Evolutionary conservation across 768 basidiomycete species (phyloP), one percentile per base, ranked within the genome.

Genomic region (Strobilomyces confusus): DNA sequence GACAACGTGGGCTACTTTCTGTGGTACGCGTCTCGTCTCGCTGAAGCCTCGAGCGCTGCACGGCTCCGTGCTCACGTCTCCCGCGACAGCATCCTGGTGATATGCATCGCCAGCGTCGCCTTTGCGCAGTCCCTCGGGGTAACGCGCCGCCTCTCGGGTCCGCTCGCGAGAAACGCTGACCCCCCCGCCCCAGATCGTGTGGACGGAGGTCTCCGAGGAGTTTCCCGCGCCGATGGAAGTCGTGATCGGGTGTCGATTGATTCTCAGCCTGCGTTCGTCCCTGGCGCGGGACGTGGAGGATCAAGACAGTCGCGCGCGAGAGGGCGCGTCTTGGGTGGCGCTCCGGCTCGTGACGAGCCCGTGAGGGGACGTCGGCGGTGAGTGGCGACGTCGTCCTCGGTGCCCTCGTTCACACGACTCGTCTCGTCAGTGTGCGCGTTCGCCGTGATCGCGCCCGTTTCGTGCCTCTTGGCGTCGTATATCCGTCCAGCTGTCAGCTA

Each of bases 1-100:
- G 63, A 49, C 4, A 65, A 51, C 14, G 38, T n/a, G 14, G 22
- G 45, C 22, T 64, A 64, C 41, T 56, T 56, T 53, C 12, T 59
- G 14, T 59, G 49, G 63, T 64, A 41, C 32, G 59, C 1, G 13
- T 13, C 4, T 32, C 15, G 17, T 12, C 14, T 40, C 22, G 14
- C 2, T 7, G 1, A 3, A 5, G n/a, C 1, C 2, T 22, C 17
- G 25, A 13, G 22, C n/a, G 12, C 1, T 20, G 2, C 20, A 20
- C n/a, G n/a, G n/a, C 14, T 12, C 17, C 20, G 20, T 25, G 9
- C 23, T 45, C 37, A 6, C 44, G 2, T 15, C 15, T 37, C 19
- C 11, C 19, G 15, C 17, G 40, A 32, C 19, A 65, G 63, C 40
- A 42, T 59, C 30, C 13, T 59, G 9, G 3, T 65, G 19, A 37